phyloP scores from a whole-genome alignment of 1,139 yeast species.

The Lodderomyces parapsilosis region DNA sequence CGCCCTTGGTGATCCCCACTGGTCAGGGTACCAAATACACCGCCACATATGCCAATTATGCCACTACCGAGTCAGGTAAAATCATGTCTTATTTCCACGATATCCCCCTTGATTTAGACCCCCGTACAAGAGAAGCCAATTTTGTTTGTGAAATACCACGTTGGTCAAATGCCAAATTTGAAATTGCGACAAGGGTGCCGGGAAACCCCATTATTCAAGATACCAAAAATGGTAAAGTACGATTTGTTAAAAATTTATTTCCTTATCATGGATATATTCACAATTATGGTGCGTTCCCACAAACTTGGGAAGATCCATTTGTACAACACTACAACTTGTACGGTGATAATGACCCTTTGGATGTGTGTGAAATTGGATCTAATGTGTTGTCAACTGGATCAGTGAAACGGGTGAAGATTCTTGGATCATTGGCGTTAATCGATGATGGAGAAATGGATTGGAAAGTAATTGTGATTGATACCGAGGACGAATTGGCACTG shows the following conservation, averaged over 20 bases:
- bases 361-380: constrained; percentile 87
- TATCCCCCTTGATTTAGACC: constrained; percentile 66
- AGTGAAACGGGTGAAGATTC: constrained; percentile 75
- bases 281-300: constrained; percentile 93
- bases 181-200: constrained; percentile 62
- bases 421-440: constrained; percentile 83
- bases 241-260: constrained; percentile 84
- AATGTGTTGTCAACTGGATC: constrained; percentile 70
- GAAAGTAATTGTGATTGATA: constrained; percentile 80
- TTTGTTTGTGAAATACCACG: constrained; percentile 91
- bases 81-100: constrained; percentile 78
- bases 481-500: constrained; percentile 72
- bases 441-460: constrained; percentile 96
- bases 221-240: constrained; percentile 75
- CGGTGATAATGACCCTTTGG: constrained; percentile 91
- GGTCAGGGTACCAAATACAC: constrained; percentile 38
- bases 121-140: constrained; percentile 65
- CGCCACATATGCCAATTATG: constrained; percentile 33
- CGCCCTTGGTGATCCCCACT: constrained; percentile 13
- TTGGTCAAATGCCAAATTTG: constrained; percentile 89
- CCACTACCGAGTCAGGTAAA: constrained; percentile 40
- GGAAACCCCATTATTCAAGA: constrained; percentile 88
- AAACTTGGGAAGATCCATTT: constrained; percentile 92
- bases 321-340: constrained; percentile 61
- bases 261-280: constrained; percentile 91